Evolutionary conservation across 2,329 filamentous ascomycete species (phyloP), one percentile per base, ranked within the genome.

Genomic region (Neofusicoccum cordaticola): DNA sequence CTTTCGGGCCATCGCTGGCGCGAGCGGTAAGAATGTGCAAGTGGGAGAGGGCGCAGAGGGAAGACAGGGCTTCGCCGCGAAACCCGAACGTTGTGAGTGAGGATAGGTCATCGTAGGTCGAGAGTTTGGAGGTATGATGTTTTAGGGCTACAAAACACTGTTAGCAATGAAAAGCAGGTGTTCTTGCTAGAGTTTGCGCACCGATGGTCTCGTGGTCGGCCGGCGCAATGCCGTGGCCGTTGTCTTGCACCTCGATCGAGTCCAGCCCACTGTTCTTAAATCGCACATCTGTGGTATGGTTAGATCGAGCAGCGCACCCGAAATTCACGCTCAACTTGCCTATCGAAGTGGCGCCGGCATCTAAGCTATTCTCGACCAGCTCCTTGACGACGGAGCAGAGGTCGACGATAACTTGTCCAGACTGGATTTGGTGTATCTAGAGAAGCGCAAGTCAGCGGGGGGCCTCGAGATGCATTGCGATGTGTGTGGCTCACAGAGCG

Each of bases 201-300:
- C 19, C 19, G 19, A 19, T 19, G 19, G 19, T 19, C 19, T 19
- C 19, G 19, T 19, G 19, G 19, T 19, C 19, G 19, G 19, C 19
- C 19, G 19, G 19, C 19, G 19, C 2, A 19, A 19, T 19, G 19
- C 19, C 19, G 19, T 19, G 85, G 65, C 95, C 95, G 80, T 99
- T 99, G 76, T 99, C 95, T 74, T 96, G 93, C n/a, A 99, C 92
- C 76, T 99, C 96, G 72, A 99, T 93, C 39, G 89, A 83, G 69
- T 98, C 94, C 31, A 99, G 86, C 0, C 95, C 95, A 75, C 97
- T 90, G 71, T 97, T 97, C 75, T 93, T 97, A 81, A 99, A 98
- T 60, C 94, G 91, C 27, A 99, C 88, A 74, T 99, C 95, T 52
- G 50, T 11, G 19, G 19, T 19, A 3, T 19, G 15, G 31, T 15